Evolutionary conservation across 768 basidiomycete genomes (phyloP).

Genomic region (Amanita fuliginea): DNA sequence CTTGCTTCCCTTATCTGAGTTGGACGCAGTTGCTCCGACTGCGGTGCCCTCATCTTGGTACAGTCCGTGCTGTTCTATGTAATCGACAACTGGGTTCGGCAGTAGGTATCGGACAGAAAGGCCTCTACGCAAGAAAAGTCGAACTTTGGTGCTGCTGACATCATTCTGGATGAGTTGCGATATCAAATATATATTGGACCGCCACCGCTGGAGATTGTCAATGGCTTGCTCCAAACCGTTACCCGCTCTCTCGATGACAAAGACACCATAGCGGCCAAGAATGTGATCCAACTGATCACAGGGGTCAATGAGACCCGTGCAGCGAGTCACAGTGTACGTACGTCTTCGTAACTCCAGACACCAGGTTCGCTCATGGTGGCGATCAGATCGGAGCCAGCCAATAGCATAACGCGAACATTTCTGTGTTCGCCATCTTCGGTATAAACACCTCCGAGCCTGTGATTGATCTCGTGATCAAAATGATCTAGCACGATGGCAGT

Average conservation of each 20-base stretch:
- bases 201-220: slow-evolving; percentile 64
- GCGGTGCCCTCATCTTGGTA: slow-evolving; percentile 51
- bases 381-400: slow-evolving; percentile 97
- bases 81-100: slow-evolving; percentile 84
- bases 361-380: slow-evolving; percentile 98
- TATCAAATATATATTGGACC: slow-evolving; percentile 81
- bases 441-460: slow-evolving; percentile 64
- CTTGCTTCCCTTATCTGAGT: slow-evolving; percentile 24
- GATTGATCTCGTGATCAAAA: slow-evolving; percentile 92
- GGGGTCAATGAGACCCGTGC: slow-evolving; percentile 7
- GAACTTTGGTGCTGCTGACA: slow-evolving; percentile 91
- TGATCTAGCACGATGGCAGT: slow-evolving; percentile 97
- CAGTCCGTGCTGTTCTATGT: slow-evolving; percentile 79
- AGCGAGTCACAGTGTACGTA: slow-evolving; percentile 30
- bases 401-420: slow-evolving; percentile 77
- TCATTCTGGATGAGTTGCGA: slow-evolving; percentile 95
- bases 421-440: slow-evolving; percentile 67
- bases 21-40: slow-evolving; percentile 9
- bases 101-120: slow-evolving; percentile 84
- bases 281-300: slow-evolving; percentile 83
- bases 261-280: slow-evolving; percentile 85
- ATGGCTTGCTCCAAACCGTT: slow-evolving; percentile 82
- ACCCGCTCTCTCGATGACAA: slow-evolving; percentile 93
- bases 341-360: slow-evolving; percentile 93
- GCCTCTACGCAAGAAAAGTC: slow-evolving; percentile 68